Evolutionary conservation across 176 grass and related monocot genomes (phyloP).

Genomic region (Sorghum bicolor): DNA sequence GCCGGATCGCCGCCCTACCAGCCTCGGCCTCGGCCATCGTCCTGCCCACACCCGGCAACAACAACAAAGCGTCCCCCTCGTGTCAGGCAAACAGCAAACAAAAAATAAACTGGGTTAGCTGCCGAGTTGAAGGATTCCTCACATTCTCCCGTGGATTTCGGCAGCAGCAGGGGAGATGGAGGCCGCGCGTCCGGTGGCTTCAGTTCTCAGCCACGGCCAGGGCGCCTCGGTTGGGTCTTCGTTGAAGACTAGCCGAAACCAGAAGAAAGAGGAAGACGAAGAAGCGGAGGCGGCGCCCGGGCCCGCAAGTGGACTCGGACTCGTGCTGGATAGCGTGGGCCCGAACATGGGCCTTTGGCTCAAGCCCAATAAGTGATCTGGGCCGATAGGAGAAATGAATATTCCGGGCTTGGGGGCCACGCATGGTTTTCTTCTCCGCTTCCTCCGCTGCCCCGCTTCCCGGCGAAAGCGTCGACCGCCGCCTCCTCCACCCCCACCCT

Average conservation of each 20-base stretch:
- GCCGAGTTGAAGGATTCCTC: background rate
- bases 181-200: slow-evolving; percentile 17
- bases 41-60: slow-evolving; percentile 39
- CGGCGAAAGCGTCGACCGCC: slow-evolving; percentile 35
- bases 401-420: slow-evolving; percentile 42
- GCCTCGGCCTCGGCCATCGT: slow-evolving; percentile 61
- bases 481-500: background rate
- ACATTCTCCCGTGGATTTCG: background rate
- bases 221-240: slow-evolving; percentile 13
- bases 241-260: background rate
- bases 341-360: background rate
- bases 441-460: slow-evolving; percentile 11
- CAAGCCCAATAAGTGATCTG: background rate
- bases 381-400: slow-evolving; percentile 6
- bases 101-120: background rate
- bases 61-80: slow-evolving; percentile 3
- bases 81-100: background rate
- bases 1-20: slow-evolving; percentile 55
- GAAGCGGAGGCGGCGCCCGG: slow-evolving; percentile 4
- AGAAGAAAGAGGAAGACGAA: background rate
- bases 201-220: background rate
- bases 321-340: background rate
- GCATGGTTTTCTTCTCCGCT: slow-evolving; percentile 18
- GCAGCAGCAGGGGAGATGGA: background rate
- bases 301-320: slow-evolving; percentile 13